Evolutionary conservation across 805 yeast species (phyloP).

Genomic region (Suhomyces faveliae): DNA sequence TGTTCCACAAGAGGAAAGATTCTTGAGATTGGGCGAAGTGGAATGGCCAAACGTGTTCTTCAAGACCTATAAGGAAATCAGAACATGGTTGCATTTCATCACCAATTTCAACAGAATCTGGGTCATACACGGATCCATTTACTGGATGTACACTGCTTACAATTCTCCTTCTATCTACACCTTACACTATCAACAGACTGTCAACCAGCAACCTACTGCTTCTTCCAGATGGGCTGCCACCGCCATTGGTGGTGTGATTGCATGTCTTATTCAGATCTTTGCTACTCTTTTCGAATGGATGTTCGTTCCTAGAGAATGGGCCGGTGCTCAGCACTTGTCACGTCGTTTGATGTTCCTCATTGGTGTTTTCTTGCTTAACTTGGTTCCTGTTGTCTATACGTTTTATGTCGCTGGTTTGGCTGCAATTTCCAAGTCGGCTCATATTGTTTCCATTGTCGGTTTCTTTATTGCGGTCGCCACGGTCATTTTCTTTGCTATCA

Average conservation of each 20-base stretch:
- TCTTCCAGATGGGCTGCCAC: constrained; percentile 91
- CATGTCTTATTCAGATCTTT: constrained; percentile 71
- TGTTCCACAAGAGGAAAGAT: constrained; percentile 87
- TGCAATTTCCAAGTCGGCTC: constrained; percentile 67
- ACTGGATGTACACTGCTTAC: constrained; percentile 94
- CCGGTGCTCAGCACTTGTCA: constrained; percentile 95
- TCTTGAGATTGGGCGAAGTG: constrained; percentile 83
- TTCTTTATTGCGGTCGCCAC: constrained; percentile 88
- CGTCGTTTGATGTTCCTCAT: constrained; percentile 81
- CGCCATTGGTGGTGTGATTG: constrained; percentile 90
- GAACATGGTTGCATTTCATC: constrained; percentile 96
- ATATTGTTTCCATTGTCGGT: constrained; percentile 77
- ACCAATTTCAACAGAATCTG: constrained; percentile 98
- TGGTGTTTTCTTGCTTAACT: constrained; percentile 63
- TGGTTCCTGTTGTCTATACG: constrained; percentile 84
- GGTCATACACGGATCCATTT: constrained; percentile 86
- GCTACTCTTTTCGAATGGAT: constrained; percentile 94
- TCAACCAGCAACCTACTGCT: constrained; percentile 82
- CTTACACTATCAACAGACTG: constrained; percentile 75
- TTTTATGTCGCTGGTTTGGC: constrained; percentile 76
- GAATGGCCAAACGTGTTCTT: constrained; percentile 90
- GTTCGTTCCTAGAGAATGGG: constrained; percentile 97
- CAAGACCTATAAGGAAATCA: constrained; percentile 91
- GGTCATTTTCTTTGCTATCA: constrained; percentile 78
- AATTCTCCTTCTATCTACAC: constrained; percentile 92